Evolutionary conservation across 2,329 filamentous ascomycete genomes (phyloP), one percentile per base, ranked within the genome.

Genomic region (Bertia moriformis): DNA sequence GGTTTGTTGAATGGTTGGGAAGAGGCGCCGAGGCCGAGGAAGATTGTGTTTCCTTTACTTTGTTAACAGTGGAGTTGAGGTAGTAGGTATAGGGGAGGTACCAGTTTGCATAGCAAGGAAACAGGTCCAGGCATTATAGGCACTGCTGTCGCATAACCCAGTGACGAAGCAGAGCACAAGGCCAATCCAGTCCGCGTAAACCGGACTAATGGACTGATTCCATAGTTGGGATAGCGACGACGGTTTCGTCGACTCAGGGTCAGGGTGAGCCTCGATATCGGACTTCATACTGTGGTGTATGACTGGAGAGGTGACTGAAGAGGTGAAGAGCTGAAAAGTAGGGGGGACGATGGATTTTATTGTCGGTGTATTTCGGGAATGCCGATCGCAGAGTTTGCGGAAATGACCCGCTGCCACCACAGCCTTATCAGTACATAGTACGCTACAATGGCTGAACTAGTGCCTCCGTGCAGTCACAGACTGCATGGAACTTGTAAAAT

Each of bases 21-120:
- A 2, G 71, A 65, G 12, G 70, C 66, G 40, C 71, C 72, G 17
- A 78, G 67, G 14, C 69, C 72, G 29, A 78, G 61, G 55, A 78
- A 76, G 47, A 78, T 67, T 7, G 73, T 78, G 54, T 78, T 78
- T 29, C 73, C 72, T 60, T 57, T 13, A n/a, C 30, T 13, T 42
- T 14, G 18, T 33, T 10, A 13, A 37, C 20, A 13, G 18, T 18
- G 14, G 14, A 13, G 20, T 14, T 13, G 19, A 29, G 3, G 18
- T 29, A 13, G n/a, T n/a, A n/a, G n/a, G n/a, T 27, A 13, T 12
- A 38, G n/a, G 17, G 35, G 30, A 24, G 14, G 38, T 50, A 65
- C 63, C 65, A 18, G 66, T 70, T 47, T 69, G 66, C 66, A 69
- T 70, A 14, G 58, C 61, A 20, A 67, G 63, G 42, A 70, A 70